Base-by-base conservation (phyloP, 371 early-diverging fungal genomes). In the Circinella umbellata region DNA sequence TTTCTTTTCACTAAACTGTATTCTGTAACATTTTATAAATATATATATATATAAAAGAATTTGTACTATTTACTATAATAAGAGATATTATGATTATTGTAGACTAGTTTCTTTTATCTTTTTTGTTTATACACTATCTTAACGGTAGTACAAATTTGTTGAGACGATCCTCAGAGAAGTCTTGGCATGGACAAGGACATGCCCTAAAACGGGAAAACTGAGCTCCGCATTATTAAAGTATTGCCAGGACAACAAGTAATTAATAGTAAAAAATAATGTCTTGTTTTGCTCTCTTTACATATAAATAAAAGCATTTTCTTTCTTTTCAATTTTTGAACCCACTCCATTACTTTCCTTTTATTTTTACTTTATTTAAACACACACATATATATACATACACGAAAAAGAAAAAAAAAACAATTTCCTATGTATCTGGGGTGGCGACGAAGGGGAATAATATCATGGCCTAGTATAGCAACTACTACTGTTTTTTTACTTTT, bases 351-450 rank as follows among this genome's bases (percentile, higher is more conserved):
- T 46, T 63, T 62, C 20, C 38, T 38, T 61, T 17, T 5, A 5
- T 13, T 61, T 5, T 38, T 8, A 9, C 39, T 34, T n/a, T 27
- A 27, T 27, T 61, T 61, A 14, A 39, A 61, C 62, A 61, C 38
- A 61, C 38, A 61, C 36, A 35, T 36, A 59, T 59, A 0, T 15
- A 47, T 27, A 27, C 27, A 27, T 27, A 1, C 27, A 27, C 27
- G 27, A 27, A 27, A 27, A 27, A 27, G 27, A 27, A 27, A 27
- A 27, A 27, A 27, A 27, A 27, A 27, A 27, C 27, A 27, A 27
- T 27, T 27, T 51, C 57, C 6, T 57, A 57, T 57, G 57, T 57
- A 18, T 57, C 57, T 57, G 57, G n/a, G 57, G 27, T 57, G 57
- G 57, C 20, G 57, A 57, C 57, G 57, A 57, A 11, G 57, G n/a